Evolutionary conservation across 2,329 filamentous ascomycete species (phyloP).

Genomic region (Trichoderma harzianum): DNA sequence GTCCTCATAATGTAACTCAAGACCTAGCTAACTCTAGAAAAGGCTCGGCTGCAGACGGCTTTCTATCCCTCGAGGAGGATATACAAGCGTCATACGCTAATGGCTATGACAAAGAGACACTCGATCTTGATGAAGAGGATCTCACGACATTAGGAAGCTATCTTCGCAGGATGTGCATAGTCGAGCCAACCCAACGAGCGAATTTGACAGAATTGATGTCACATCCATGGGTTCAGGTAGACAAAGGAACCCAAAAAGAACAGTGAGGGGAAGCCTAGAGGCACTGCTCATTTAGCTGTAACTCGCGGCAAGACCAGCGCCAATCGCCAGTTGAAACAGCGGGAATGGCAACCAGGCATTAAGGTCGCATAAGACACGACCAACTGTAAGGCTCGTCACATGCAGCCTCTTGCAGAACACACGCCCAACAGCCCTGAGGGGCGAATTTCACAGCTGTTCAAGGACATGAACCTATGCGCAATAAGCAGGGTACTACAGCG

Average conservation of each 20-base stretch:
- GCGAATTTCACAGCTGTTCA: not conserved
- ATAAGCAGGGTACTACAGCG: not conserved
- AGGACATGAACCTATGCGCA: not conserved
- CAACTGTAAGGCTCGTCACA: not conserved
- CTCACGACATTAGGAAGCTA: not conserved
- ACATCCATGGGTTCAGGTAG: not conserved
- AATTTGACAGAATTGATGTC: not conserved
- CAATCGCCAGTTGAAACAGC: not conserved
- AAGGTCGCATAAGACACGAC: not conserved
- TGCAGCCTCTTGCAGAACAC: not conserved
- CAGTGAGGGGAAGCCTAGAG: not conserved
- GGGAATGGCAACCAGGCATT: not conserved
- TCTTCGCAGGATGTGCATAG: not conserved
- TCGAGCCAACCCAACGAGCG: not conserved
- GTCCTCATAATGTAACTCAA: not conserved
- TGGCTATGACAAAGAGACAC: not conserved
- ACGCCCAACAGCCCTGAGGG: not conserved
- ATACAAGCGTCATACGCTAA: not conserved
- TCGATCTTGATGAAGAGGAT: not conserved
- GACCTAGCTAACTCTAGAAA: not conserved
- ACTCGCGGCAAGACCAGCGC: not conserved
- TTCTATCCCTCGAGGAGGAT: not conserved
- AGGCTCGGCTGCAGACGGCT: not conserved
- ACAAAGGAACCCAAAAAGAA: rapidly evolving
- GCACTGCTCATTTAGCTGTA: not conserved